Conservation (phyloP, 2,329 filamentous ascomycete species). For the Microascus cirrosus region DNA sequence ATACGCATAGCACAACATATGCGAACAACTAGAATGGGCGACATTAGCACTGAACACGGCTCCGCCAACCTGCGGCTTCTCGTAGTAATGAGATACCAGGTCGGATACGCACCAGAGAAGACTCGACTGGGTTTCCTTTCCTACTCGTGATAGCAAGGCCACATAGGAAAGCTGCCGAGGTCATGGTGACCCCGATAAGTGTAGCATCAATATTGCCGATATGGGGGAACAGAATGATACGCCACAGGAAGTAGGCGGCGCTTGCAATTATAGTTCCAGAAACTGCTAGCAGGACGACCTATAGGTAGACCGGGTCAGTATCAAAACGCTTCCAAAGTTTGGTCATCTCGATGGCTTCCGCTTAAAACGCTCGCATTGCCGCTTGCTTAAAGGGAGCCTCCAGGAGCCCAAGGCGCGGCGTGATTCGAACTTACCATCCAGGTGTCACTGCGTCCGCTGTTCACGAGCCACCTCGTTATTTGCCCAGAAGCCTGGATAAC, state of each 20-base stretch:
- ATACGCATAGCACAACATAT: slow-evolving; percentile 96
- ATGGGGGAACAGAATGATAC: slow-evolving; percentile 85
- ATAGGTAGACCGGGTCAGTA: slow-evolving; percentile 3
- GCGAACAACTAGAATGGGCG: slow-evolving; percentile 59
- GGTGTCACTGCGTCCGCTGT: slow-evolving; percentile 82
- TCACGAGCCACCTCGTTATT: slow-evolving; percentile 90
- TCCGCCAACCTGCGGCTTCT: background rate
- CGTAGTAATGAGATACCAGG: background rate
- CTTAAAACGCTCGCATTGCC: background rate
- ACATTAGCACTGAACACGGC: background rate
- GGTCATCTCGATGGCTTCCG: background rate
- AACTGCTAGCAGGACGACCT: slow-evolving; percentile 81
- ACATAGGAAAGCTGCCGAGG: slow-evolving; percentile 83
- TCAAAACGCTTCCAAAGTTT: background rate
- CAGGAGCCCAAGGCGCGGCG: background rate
- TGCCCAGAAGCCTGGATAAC: slow-evolving; percentile 94
- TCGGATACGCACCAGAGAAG: slow-evolving; percentile 46
- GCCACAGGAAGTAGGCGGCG: slow-evolving; percentile 92
- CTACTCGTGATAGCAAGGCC: slow-evolving; percentile 91
- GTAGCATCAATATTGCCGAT: slow-evolving; percentile 88
- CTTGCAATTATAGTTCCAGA: slow-evolving; percentile 89
- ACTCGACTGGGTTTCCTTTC: slow-evolving; percentile 89
- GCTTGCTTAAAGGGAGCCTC: background rate
- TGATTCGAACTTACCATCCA: slow-evolving; percentile 70
- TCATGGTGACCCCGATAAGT: slow-evolving; percentile 84